These are phyloP conservation scores for Cercospora sesami DNA, from an alignment of 2,329 filamentous ascomycete species.

Conservation along the genomic window DNA sequence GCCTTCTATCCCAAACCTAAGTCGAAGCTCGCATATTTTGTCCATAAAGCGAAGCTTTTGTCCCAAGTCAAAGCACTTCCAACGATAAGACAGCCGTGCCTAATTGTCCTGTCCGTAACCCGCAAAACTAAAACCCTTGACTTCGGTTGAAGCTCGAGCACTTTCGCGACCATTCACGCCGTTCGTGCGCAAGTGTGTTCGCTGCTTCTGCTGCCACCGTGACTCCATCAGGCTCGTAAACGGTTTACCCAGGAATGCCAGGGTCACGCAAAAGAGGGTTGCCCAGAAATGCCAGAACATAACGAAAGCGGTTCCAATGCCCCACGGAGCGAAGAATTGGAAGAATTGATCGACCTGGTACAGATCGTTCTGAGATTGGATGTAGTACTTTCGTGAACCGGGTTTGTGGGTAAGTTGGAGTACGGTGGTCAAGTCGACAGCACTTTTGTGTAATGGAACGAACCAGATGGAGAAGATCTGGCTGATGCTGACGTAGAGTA, in stretches of 20 bases:
- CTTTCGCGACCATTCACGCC: conserved; percentile 6
- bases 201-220: conserved; percentile 11
- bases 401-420: conserved; percentile 33
- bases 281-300: conserved; percentile 63
- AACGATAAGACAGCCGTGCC: neutral
- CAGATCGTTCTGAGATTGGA: conserved; percentile 74
- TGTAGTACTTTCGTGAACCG: conserved; percentile 61
- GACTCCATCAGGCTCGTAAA: conserved; percentile 40
- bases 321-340: conserved; percentile 66
- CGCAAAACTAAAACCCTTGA: conserved; percentile 7
- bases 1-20: neutral
- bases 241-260: conserved; percentile 54
- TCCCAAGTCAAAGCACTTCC: neutral
- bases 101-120: neutral
- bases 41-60: neutral
- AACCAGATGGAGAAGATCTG: conserved; percentile 79
- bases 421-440: conserved; percentile 38
- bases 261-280: conserved; percentile 64
- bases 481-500: conserved; percentile 71
- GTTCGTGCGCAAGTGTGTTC: conserved; percentile 7
- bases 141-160: neutral
- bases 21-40: neutral
- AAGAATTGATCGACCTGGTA: conserved; percentile 77
- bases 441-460: conserved; percentile 69
- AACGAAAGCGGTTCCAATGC: conserved; percentile 50